Base-by-base conservation (phyloP, 1,139 yeast species). In the Chernovozyma aurita region DNA sequence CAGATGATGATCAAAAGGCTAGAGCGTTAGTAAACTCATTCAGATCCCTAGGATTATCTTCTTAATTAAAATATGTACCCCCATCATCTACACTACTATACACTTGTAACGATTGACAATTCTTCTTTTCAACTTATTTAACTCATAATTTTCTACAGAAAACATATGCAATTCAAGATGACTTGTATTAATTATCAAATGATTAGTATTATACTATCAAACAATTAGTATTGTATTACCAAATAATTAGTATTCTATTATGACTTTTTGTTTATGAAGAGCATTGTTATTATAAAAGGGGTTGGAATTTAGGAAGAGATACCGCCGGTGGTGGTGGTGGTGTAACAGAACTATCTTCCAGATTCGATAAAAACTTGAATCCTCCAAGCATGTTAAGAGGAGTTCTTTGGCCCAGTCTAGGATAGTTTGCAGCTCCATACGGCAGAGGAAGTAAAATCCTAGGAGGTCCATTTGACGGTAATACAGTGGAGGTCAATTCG, bases 261-360 rank as follows among this genome's bases (percentile, higher is more conserved):
- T n/a, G n/a, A n/a, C n/a, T n/a, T n/a, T n/a, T n/a, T n/a, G n/a
- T n/a, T n/a, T n/a, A n/a, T n/a, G n/a, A n/a, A n/a, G n/a, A n/a
- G n/a, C n/a, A n/a, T n/a, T n/a, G n/a, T 18, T 31, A 32, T 15
- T 14, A 28, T 30, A 65, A 48, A 24, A 65, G 51, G 2, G 71
- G 71, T 37, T 65, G 71, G 50, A 65, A 65, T 37, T 50, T 52
- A 14, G 71, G 71, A 11, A 63, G 45, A 4, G 59, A 45, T 50
- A 58, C n/a, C n/a, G n/a, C n/a, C n/a, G n/a, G n/a, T 3, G 62
- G 57, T 9, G 57, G 56, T 3, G 54, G 50, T 1, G 54, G 45
- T 1, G 56, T 52, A 14, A 49, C 46, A 11, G 54, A 40, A n/a
- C 40, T 29, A 3, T 54, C 58, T 18, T 54, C 57, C 26, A 42